Base-by-base conservation (phyloP, 2,329 filamentous ascomycete genomes). In the Monilinia polystroma region DNA sequence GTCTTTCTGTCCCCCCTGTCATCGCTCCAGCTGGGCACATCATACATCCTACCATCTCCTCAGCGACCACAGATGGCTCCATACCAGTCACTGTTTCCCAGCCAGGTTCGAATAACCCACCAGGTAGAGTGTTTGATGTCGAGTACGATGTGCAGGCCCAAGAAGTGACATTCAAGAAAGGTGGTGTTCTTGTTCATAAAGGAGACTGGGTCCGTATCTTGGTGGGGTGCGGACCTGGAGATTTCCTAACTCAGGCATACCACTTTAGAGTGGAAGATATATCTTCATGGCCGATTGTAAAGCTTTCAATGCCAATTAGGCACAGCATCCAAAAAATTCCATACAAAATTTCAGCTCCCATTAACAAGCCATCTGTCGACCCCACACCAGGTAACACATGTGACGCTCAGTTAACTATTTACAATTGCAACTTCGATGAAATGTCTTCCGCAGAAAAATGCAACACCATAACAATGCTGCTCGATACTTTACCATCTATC, bases 401-500 rank as follows among this genome's bases (percentile, higher is more conserved):
- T 20, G 11, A 69, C 11, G 73, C 71, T 10, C 67, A 66, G 38
- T 18, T 76, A 51, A 66, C 65, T 4, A 70, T 81, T 11, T 90
- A 87, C 72, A 77, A 83, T 63, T 76, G 80, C 18, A 84, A 87
- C 63, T 85, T 91, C 57, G 86, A 90, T 68, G 78, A 82, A 2
- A 74, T 90, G 16, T 41, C 73, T 0, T 72, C 79, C 0, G 1
- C 45, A 0, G 72, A 78, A 3, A 89, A 88, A 73, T 77, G 78
- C 35, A 77, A 81, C 4, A 78, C 78, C 1, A 83, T 87, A 16
- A 79, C 86, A 64, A 75, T 78, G 4, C 74, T 87, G 26, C 77
- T 92, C 0, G 80, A 85, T 16, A 81, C 83, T 1, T 79, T 92
- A 3, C 90, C 91, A 0, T 78, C 83, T 1, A 83, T 93, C 4